Percentiles rank a stretch among this genome's conserved stretches.
phyloP scores from a whole-genome alignment of 2,329 filamentous ascomycete genomes.

The Xylariaceae sp. region DNA sequence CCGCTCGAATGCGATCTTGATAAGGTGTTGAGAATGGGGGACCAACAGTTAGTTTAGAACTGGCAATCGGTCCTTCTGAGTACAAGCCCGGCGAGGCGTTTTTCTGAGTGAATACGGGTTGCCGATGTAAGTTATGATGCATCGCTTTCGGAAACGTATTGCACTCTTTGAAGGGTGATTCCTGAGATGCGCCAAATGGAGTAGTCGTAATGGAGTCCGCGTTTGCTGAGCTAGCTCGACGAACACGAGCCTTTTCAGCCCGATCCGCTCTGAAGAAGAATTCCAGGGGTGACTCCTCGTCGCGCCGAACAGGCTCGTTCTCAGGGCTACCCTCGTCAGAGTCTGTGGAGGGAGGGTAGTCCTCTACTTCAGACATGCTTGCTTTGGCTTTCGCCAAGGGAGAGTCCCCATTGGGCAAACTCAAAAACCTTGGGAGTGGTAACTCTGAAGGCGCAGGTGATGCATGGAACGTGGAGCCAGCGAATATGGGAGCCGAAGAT shows the following conservation, averaged over 20 bases:
- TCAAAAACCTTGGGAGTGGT: conserved; percentile 81
- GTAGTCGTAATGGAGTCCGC: conserved; percentile 34
- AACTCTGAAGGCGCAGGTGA: conserved; percentile 87
- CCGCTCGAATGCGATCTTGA: conserved; percentile 55
- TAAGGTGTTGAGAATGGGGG: conserved; percentile 65
- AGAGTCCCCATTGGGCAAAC: conserved; percentile 67
- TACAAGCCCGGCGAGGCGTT: conserved; percentile 54
- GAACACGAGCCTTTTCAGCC: conserved; percentile 63
- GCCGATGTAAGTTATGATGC: conserved; percentile 30
- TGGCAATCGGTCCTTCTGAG: conserved; percentile 61
- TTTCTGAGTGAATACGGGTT: conserved; percentile 35
- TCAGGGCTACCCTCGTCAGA: conserved; percentile 44
- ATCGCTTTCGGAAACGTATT: conserved; percentile 30
- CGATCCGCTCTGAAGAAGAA: conserved; percentile 85
- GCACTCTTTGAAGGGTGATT: conserved; percentile 34
- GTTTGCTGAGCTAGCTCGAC: conserved; percentile 47
- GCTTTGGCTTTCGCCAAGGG: conserved; percentile 41
- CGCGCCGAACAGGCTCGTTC: conserved; percentile 31
- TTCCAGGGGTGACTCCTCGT: conserved; percentile 71
- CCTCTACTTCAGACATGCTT: conserved; percentile 30
- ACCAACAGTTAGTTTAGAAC: conserved; percentile 49
- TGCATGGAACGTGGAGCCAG: conserved; percentile 89
- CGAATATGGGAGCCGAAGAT: conserved; percentile 60
- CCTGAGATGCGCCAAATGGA: conserved; percentile 49
- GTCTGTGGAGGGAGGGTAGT: conserved; percentile 48